Conservation (phyloP, 2,329 filamentous ascomycete genomes). For the Pseudogymnoascus sp. region DNA sequence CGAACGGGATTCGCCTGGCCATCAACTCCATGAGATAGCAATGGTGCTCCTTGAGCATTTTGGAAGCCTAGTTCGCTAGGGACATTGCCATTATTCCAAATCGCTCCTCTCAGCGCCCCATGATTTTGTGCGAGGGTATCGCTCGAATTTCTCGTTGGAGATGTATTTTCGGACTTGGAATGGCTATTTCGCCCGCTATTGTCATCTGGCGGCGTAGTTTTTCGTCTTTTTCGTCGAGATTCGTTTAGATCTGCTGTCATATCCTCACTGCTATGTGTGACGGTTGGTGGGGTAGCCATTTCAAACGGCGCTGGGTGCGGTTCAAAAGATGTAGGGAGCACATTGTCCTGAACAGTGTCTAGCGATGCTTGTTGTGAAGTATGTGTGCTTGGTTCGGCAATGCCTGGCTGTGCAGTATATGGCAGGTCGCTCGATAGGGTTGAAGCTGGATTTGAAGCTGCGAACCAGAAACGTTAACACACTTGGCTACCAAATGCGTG, state of each 20-base stretch:
- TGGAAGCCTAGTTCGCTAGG: not conserved
- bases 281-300: not conserved
- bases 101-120: not conserved
- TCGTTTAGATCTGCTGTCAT: slow-evolving; percentile 26
- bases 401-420: not conserved
- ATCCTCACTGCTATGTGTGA: not conserved
- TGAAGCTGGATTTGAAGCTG: not conserved
- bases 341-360: not conserved
- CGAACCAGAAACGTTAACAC: not conserved
- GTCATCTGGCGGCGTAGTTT: slow-evolving; percentile 28
- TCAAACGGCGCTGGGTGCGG: not conserved
- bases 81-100: not conserved
- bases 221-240: slow-evolving; percentile 36
- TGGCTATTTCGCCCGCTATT: slow-evolving; percentile 15
- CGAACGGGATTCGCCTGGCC: not conserved
- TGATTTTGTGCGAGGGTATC: too few species aligned
- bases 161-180: slow-evolving; percentile 9
- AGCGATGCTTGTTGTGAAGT: not conserved
- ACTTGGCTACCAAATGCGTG: not conserved
- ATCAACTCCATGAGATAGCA: not conserved
- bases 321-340: not conserved
- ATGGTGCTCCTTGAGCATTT: not conserved
- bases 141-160: slow-evolving; percentile 8
- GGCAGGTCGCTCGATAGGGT: not conserved
- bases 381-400: not conserved